phyloP scores from a whole-genome alignment of 2,329 filamentous ascomycete species.

The Calonectria crousiana region DNA sequence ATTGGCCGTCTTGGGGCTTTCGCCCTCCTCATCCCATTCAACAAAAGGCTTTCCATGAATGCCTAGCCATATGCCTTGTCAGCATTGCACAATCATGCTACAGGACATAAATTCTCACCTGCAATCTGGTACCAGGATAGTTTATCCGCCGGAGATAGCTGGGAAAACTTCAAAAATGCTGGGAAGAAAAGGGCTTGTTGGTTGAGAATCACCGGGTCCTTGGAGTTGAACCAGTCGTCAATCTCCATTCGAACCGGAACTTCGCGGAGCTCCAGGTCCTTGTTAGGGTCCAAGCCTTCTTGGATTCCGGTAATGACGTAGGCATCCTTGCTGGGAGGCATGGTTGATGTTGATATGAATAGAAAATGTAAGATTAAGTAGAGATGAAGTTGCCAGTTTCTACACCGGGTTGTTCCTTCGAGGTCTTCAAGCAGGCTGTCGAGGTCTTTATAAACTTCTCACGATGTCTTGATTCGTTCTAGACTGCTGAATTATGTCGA shows the following conservation, averaged over 20 bases:
- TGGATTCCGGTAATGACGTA: slow-evolving; percentile 12
- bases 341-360: not conserved
- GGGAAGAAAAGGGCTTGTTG: slow-evolving; percentile 4
- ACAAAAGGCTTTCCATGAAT: not conserved
- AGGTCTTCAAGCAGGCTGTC: not conserved
- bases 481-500: not conserved
- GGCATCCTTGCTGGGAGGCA: not conserved
- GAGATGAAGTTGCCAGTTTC: too few relatives aligned
- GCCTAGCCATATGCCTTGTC: not conserved
- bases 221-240: slow-evolving; percentile 2
- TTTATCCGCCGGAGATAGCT: not conserved
- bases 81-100: not conserved
- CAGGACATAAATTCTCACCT: not conserved
- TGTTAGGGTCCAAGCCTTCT: not conserved
- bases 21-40: not conserved
- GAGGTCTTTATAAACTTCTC: not conserved
- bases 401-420: not conserved
- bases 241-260: slow-evolving; percentile 2
- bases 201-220: not conserved
- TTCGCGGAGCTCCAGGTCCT: not conserved
- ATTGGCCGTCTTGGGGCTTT: not conserved
- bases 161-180: not conserved
- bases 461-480: not conserved
- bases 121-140: slow-evolving; percentile 12
- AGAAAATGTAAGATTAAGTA: not conserved